Base-by-base conservation (phyloP, 345 rosid genomes). In the Gossypium rotundifolium region DNA sequence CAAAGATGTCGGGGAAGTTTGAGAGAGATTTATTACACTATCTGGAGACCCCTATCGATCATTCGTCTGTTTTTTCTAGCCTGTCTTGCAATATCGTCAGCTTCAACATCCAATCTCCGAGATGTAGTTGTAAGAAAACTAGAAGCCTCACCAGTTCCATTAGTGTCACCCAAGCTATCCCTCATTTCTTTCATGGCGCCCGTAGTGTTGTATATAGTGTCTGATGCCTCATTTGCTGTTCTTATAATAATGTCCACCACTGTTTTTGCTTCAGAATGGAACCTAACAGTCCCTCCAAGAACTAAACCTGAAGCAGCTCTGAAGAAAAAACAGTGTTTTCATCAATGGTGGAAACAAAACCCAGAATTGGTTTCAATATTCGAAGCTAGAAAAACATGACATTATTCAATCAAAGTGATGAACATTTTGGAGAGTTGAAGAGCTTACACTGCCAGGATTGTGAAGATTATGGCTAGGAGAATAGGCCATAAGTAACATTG, bases 261-360 rank as follows among this genome's bases (percentile, higher is more conserved):
- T 0, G 79, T 79, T 60, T 73, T 81, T 1, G 90, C 90, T 65
- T 76, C 70, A 0, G 87, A 85, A 68, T 83, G 85, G 79, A 88
- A 90, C 64, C 69, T 85, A 18, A 65, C 83, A 68, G 74, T 88
- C 20, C 88, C 91, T 20, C 91, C 96, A 16, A 90, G 85, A 75
- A 82, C 89, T 49, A 90, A 65, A 23, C 90, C 93, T 0, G 86
- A 60, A 48, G 91, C 90, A 77, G 58, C 78, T 76, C 96, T 90
- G 87, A 79, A 77, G 42, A 11, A 1, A 29, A 17, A 42, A 71
- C 13, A 46, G 20, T 17, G 7, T 1, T 65, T 49, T 14, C 51
- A 38, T 70, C 29, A 49, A 22, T 61, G 8, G 33, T 29, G 44
- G 42, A 5, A 20, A 40, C 5, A 57, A 45, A 57, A 10, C 62